Evolutionary conservation across 2,329 filamentous ascomycete genomes (phyloP).

Genomic region (Aureobasidium pullulans): DNA sequence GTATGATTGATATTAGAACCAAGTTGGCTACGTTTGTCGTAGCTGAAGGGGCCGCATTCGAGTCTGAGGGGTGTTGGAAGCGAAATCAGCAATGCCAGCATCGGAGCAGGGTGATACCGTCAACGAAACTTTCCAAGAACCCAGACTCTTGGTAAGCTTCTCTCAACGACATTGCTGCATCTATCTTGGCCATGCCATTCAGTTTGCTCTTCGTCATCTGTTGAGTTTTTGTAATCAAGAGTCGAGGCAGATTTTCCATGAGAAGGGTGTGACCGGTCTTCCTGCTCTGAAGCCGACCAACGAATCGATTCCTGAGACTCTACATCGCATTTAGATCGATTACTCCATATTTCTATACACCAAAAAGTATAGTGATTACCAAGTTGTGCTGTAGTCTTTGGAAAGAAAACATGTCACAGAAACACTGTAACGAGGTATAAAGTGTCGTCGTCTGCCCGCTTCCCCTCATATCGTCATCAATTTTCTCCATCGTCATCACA

Average conservation of each 20-base stretch:
- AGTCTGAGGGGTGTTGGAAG: no score
- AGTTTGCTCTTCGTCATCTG: no score
- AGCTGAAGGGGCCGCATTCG: no score
- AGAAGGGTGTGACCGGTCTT: no score
- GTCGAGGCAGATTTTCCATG: background rate
- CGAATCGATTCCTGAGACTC: background rate
- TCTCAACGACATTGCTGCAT: background rate
- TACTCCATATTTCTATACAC: background rate
- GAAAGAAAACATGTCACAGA: no score
- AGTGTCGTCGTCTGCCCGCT: background rate
- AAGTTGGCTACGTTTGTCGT: background rate
- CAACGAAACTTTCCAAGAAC: background rate
- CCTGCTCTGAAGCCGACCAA: background rate
- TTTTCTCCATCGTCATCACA: background rate
- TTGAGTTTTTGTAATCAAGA: background rate
- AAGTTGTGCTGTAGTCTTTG: no score
- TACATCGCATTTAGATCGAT: background rate
- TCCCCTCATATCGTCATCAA: conserved; percentile 1
- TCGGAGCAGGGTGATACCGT: background rate
- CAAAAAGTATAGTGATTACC: background rate
- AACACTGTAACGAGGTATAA: background rate
- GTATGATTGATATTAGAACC: no score
- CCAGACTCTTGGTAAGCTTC: background rate
- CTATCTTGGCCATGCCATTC: no score
- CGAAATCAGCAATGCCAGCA: no score